A percentile compares a stretch with the other conserved stretches of the same genome.
phyloP scores from a whole-genome alignment of 1,284 basidiomycete species.

The Cerrena zonata region DNA sequence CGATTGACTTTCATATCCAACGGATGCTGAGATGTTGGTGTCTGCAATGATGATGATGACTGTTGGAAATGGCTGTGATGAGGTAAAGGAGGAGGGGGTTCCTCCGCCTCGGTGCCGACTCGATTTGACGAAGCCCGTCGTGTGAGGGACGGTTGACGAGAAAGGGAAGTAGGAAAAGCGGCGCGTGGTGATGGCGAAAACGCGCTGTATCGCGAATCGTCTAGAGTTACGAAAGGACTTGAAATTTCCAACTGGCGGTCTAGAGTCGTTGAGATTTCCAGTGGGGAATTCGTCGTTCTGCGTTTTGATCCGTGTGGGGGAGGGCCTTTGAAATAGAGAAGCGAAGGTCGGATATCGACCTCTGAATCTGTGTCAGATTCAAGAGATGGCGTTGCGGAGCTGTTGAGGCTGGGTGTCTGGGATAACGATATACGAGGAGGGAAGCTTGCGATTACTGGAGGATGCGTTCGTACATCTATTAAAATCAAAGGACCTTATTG shows the following conservation, averaged over 20 bases:
- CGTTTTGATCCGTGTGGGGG: background rate
- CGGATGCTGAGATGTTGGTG: no score
- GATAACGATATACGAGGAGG: constrained; percentile 38
- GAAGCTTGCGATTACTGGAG: constrained; percentile 53
- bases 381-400: background rate
- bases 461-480: constrained; percentile 57
- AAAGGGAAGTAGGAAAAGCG: background rate
- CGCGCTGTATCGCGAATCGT: constrained; percentile 37
- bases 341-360: background rate
- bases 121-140: background rate
- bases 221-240: constrained; percentile 39
- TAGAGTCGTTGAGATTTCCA: background rate
- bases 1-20: constrained; percentile 21
- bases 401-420: background rate
- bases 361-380: background rate
- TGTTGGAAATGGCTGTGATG: no score
- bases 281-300: background rate
- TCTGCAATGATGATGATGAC: no score
- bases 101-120: background rate
- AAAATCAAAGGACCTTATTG: no score
- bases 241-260: constrained; percentile 20
- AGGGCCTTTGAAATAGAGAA: background rate
- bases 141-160: background rate
- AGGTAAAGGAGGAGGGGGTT: background rate
- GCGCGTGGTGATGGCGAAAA: constrained; percentile 21